Evolutionary conservation across 306 rosid genomes (phyloP), one percentile per base, ranked within the genome.

Genomic region (Pterocarpus santalinus): DNA sequence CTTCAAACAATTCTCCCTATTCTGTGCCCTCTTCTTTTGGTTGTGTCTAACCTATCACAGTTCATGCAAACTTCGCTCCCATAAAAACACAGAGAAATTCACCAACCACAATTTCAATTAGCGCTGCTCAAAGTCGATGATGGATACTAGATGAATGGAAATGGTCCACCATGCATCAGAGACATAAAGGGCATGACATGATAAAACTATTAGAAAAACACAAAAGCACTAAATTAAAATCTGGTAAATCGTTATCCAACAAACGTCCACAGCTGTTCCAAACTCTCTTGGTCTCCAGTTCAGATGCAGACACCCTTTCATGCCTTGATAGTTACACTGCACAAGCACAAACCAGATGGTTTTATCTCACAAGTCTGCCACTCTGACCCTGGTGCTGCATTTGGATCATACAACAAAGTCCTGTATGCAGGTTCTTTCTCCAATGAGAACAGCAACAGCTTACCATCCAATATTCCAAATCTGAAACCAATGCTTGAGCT

Each of bases 361-460:
- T 80, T 92, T 49, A 93, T 86, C 58, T 80, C 88, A 63, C 90
- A 87, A 81, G 97, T 95, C 63, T 81, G 86, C 99, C 99, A 95
- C 72, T 95, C 98, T 0, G 83, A 87, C 32, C 98, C 99, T 0
- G 93, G 90, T 0, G 92, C 75, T 56, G 96, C 98, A 77, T 84
- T 90, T 63, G 99, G 99, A 84, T 95, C 97, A 77, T 93, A 95
- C 84, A 89, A 49, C 81, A 93, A 78, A 70, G 99, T 95, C 28
- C 28, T 74, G 72, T 88, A 93, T 16, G 89, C 83, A 49, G 93
- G 92, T 8, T 88, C 94, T 8, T 84, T 83, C 83, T 87, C 57
- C 1, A 85, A 62, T 32, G 99, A 88, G 73, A 95, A 92, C 8
- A 95, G 82, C 80, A 95, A 61, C 44, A 95, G 87, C 83, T 93